Percentiles rank a stretch among this genome's conserved stretches.
Conservation (phyloP, 1,284 basidiomycete genomes). For the Rhodotorula sp. region DNA sequence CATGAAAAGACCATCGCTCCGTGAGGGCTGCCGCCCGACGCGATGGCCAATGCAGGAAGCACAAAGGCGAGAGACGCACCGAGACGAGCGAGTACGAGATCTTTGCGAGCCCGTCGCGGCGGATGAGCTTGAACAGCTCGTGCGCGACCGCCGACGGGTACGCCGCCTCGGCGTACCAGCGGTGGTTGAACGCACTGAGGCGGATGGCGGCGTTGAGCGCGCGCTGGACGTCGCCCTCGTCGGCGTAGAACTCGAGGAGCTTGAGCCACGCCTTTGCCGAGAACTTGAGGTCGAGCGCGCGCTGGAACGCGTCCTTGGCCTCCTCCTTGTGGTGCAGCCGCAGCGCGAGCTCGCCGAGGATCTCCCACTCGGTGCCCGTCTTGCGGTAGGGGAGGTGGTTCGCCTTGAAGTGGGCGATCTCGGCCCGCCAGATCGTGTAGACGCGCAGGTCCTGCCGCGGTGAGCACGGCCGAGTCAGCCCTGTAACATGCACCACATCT, state of each 20-base stretch:
- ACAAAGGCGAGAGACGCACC: constrained; percentile 58
- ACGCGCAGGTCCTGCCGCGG: constrained; percentile 96
- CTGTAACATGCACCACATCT: too few relatives aligned
- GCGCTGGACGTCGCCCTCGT: constrained; percentile 87
- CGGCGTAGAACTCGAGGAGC: constrained; percentile 90
- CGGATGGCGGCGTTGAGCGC: constrained; percentile 88
- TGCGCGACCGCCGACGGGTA: constrained; percentile 89
- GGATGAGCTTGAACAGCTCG: constrained; percentile 87
- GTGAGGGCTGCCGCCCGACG: not conserved
- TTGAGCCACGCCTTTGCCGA: constrained; percentile 88
- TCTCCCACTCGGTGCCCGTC: constrained; percentile 97
- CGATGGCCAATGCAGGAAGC: constrained; percentile 18
- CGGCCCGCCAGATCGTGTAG: constrained; percentile 98
- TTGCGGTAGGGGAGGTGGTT: constrained; percentile 96
- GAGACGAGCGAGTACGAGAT: constrained; percentile 90
- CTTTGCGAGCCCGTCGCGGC: constrained; percentile 91
- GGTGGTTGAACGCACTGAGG: constrained; percentile 84
- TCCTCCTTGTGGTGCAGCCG: constrained; percentile 96
- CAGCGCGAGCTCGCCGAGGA: constrained; percentile 88
- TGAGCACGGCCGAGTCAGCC: too few relatives aligned
- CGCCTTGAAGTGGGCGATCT: constrained; percentile 97
- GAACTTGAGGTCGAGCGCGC: constrained; percentile 86
- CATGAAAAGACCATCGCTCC: too few relatives aligned
- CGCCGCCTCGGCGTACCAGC: constrained; percentile 55
- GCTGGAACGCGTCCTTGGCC: constrained; percentile 93